Conservation (phyloP, 2,329 filamentous ascomycete species). For the Penicillium occitanis region DNA sequence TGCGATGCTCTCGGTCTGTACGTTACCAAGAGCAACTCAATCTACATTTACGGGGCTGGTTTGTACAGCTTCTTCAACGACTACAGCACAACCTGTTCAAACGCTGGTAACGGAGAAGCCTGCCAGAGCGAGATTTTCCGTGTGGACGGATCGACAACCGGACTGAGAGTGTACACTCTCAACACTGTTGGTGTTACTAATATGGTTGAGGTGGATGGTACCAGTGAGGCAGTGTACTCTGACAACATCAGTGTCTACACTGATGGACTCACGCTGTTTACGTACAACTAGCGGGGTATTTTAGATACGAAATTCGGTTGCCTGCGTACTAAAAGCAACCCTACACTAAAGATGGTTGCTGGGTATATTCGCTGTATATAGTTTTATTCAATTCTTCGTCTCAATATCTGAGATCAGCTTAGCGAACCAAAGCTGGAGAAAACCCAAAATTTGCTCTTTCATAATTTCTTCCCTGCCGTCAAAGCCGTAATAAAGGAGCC, state of each 20-base stretch:
- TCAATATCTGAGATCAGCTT: background rate
- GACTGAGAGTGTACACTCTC: conserved; percentile 46
- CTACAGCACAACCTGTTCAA: conserved; percentile 49
- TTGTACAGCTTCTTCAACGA: conserved; percentile 58
- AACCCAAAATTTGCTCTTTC: background rate
- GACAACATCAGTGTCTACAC: conserved; percentile 52
- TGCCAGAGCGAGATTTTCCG: conserved; percentile 54
- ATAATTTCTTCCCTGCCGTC: background rate
- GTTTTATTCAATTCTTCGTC: background rate
- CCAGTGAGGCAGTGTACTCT: conserved; percentile 43
- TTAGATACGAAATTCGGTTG: background rate
- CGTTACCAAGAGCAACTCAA: conserved; percentile 47
- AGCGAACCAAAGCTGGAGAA: background rate
- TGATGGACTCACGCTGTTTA: conserved; percentile 46
- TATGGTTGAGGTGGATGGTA: conserved; percentile 49
- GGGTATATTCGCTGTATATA: conserved; percentile 3
- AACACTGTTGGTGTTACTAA: conserved; percentile 49
- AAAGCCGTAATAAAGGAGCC: background rate
- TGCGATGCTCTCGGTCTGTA: conserved; percentile 52
- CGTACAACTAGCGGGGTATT: conserved; percentile 21
- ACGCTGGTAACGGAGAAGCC: conserved; percentile 37
- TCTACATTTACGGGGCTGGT: conserved; percentile 52
- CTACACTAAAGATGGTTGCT: background rate
- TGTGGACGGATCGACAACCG: conserved; percentile 38
- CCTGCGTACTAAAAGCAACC: background rate